Percentiles rank a stretch among this genome's conserved stretches.
Evolutionary conservation across 2,329 filamentous ascomycete species (phyloP).

Genomic region (Talaromyces pinophilus): DNA sequence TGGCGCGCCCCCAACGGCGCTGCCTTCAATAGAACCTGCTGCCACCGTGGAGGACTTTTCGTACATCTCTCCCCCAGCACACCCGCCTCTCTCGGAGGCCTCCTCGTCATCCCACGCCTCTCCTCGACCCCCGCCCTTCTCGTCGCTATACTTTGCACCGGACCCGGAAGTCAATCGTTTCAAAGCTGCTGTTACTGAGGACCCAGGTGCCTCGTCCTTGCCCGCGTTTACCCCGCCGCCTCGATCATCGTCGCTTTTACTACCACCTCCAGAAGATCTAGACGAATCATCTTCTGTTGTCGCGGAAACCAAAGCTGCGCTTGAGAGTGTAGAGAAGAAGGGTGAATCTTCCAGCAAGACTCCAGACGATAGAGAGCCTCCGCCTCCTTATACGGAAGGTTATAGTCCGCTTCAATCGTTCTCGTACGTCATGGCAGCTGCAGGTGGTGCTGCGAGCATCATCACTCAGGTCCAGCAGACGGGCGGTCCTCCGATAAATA

Average conservation of each 20-base stretch:
- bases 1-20: constrained; percentile 49
- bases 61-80: constrained; percentile 43
- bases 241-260: constrained; percentile 38
- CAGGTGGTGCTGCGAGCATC: constrained; percentile 95
- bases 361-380: constrained; percentile 81
- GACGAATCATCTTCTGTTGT: constrained; percentile 54
- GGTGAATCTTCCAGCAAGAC: constrained; percentile 71
- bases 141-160: constrained; percentile 61
- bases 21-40: constrained; percentile 40
- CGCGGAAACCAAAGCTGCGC: constrained; percentile 79
- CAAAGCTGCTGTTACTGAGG: constrained; percentile 50
- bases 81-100: constrained; percentile 41
- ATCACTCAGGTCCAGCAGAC: constrained; percentile 98
- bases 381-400: constrained; percentile 92
- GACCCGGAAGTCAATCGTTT: constrained; percentile 40
- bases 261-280: constrained; percentile 45
- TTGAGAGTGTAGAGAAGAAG: constrained; percentile 75
- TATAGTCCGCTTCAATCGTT: constrained; percentile 90
- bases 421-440: constrained; percentile 95
- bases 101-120: constrained; percentile 54
- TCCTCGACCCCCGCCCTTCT: constrained; percentile 62
- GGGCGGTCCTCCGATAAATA: constrained; percentile 80
- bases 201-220: constrained; percentile 46
- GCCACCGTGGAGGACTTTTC: constrained; percentile 44
- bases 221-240: constrained; percentile 56